Evolutionary conservation across 768 basidiomycete genomes (phyloP).

Genomic region (Mycena pura): DNA sequence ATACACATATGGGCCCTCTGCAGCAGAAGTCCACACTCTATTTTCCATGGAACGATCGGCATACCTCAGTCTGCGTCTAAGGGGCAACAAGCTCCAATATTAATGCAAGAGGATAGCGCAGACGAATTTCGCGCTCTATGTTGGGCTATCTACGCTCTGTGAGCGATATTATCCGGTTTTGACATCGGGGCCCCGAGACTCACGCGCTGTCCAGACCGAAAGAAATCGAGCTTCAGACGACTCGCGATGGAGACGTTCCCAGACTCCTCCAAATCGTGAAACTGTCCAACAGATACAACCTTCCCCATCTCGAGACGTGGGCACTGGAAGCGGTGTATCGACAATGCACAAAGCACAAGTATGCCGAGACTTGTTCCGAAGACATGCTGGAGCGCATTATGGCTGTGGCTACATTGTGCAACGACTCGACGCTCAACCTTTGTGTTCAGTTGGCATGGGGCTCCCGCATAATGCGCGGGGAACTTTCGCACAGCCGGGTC

Average conservation of each 20-base stretch:
- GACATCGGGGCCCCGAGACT: neutral
- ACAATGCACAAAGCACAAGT: too few relatives aligned
- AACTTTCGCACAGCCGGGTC: too few relatives aligned
- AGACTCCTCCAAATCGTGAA: constrained; percentile 6
- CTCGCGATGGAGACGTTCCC: neutral
- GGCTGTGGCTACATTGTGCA: too few relatives aligned
- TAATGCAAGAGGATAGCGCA: neutral
- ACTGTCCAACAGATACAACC: constrained; percentile 13
- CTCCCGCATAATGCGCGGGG: too few relatives aligned
- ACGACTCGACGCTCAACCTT: too few relatives aligned
- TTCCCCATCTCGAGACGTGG: constrained; percentile 7
- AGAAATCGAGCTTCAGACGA: constrained; percentile 12
- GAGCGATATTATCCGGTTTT: neutral
- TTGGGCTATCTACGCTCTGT: neutral
- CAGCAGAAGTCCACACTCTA: constrained; percentile 8
- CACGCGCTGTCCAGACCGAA: neutral
- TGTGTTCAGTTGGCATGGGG: too few relatives aligned
- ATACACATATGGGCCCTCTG: constrained; percentile 11
- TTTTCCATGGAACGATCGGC: constrained; percentile 8
- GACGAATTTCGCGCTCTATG: constrained; percentile 9
- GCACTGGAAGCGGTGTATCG: too few relatives aligned
- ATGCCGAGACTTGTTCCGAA: too few relatives aligned
- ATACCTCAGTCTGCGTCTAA: neutral
- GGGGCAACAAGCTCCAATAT: neutral
- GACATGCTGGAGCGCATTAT: too few relatives aligned